Evolutionary conservation across 805 yeast genomes (phyloP).

Genomic region (Yarrowia yakushimensis): DNA sequence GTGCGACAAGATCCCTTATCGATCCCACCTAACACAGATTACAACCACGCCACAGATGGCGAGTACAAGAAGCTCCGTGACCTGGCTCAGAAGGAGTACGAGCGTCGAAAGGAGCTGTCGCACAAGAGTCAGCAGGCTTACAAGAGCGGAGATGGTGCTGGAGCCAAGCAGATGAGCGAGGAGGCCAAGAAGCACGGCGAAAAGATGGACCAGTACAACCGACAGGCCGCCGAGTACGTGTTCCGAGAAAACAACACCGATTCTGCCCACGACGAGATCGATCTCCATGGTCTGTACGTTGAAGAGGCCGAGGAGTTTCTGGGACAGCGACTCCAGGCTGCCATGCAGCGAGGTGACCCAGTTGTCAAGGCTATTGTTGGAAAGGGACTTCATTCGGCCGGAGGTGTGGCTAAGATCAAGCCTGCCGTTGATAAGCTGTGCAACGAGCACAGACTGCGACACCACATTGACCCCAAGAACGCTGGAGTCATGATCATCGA

Average conservation of each 20-base stretch:
- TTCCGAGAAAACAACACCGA: constrained; percentile 86
- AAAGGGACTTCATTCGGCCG: constrained; percentile 79
- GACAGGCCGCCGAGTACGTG: constrained; percentile 79
- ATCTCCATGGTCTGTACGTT: constrained; percentile 86
- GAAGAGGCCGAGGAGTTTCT: constrained; percentile 80
- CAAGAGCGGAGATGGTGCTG: constrained; percentile 64
- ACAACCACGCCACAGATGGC: constrained; percentile 41
- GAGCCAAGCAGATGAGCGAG: constrained; percentile 70
- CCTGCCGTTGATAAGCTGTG: constrained; percentile 86
- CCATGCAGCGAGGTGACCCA: constrained; percentile 53
- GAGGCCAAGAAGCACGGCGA: constrained; percentile 57
- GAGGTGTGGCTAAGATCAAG: constrained; percentile 80
- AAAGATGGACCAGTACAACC: constrained; percentile 66
- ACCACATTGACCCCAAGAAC: constrained; percentile 64
- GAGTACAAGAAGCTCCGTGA: constrained; percentile 59
- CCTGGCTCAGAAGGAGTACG: constrained; percentile 64
- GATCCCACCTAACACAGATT: constrained; percentile 32
- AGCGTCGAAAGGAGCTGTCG: constrained; percentile 53
- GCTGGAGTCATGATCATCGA: constrained; percentile 77
- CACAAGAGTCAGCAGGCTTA: constrained; percentile 74
- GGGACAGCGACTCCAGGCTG: constrained; percentile 68
- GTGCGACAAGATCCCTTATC: not conserved
- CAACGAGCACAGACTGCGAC: constrained; percentile 56
- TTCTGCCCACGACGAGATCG: constrained; percentile 81
- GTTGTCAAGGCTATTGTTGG: constrained; percentile 84